phyloP scores from a whole-genome alignment of 2,329 filamentous ascomycete genomes.

The Trichoderma gracile region DNA sequence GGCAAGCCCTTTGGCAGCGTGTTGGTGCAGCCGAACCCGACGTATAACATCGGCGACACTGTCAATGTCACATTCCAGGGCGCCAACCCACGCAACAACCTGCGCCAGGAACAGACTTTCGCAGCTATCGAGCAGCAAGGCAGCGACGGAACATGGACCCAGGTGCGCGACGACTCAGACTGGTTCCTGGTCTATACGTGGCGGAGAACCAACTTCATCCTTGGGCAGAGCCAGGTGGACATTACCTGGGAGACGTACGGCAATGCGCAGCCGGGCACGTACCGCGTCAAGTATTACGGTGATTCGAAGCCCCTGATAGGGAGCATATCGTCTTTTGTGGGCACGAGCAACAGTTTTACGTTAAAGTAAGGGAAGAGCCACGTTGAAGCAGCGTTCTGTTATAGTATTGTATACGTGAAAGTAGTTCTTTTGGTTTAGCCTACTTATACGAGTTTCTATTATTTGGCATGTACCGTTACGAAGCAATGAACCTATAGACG shows the following conservation, averaged over 20 bases:
- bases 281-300: slow-evolving; percentile 80
- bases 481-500: not conserved
- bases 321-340: slow-evolving; percentile 41
- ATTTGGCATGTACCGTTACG: not conserved
- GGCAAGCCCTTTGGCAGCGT: slow-evolving; percentile 72
- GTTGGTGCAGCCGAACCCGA: slow-evolving; percentile 51
- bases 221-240: slow-evolving; percentile 76
- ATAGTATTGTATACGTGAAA: not conserved
- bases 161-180: slow-evolving; percentile 71
- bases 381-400: not conserved
- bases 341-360: slow-evolving; percentile 31
- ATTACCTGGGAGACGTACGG: slow-evolving; percentile 69
- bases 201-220: slow-evolving; percentile 67
- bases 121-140: slow-evolving; percentile 68
- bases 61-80: slow-evolving; percentile 74
- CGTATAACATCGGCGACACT: slow-evolving; percentile 60
- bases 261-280: slow-evolving; percentile 62
- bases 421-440: not conserved
- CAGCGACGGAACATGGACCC: slow-evolving; percentile 56
- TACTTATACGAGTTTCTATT: not conserved
- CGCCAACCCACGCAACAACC: slow-evolving; percentile 87
- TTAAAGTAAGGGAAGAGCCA: slow-evolving; percentile 19
- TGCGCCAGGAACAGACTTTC: slow-evolving; percentile 76
- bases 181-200: slow-evolving; percentile 84
- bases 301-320: slow-evolving; percentile 64